Evolutionary conservation across 306 rosid species (phyloP), one percentile per base, ranked within the genome.

Genomic region (Ziziphus jujuba): DNA sequence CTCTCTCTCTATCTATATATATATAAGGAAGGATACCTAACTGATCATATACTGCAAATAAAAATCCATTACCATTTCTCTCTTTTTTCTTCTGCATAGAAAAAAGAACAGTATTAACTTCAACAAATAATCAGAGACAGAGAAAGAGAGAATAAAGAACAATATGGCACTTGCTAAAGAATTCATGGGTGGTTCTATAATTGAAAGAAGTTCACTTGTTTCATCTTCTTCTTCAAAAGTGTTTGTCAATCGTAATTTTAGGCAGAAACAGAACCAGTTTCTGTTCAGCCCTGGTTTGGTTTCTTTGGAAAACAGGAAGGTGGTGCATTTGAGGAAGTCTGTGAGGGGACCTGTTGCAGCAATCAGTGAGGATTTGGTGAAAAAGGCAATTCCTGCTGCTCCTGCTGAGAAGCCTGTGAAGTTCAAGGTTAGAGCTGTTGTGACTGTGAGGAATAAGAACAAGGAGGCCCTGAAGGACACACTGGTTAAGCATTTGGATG

Each of bases 381-480:
- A 31, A 12, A 84, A 75, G 65, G 9, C 71, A 23, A 19, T 54
- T 9, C 60, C 59, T 28, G 44, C 77, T 33, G 28, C 81, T 16
- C 50, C 69, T 52, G 63, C 58, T 11, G 90, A 91, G 50, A 90
- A 86, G 70, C 80, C 91, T 3, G 91, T 79, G 54, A 82, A 79
- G 70, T 86, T 84, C 78, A 86, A 71, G 80, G 96, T 93, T 2
- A 80, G 96, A 82, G 97, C 95, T 28, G 96, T 93, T 17, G 81
- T 86, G 4, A 93, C 99, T 8, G 88, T 93, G 35, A 85, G 86
- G 67, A 93, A 93, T 82, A 93, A 88, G 84, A 88, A 70, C 85
- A 93, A 90, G 55, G 96, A 93, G 35, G 97, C 82, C 63, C 56
- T 90, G 22, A 86, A 85, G 64, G 97, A 87, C 51, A 69, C 86